These are phyloP conservation scores for Penicillium sp. DNA, from an alignment of 2,329 filamentous ascomycete genomes.

Conservation along the genomic window DNA sequence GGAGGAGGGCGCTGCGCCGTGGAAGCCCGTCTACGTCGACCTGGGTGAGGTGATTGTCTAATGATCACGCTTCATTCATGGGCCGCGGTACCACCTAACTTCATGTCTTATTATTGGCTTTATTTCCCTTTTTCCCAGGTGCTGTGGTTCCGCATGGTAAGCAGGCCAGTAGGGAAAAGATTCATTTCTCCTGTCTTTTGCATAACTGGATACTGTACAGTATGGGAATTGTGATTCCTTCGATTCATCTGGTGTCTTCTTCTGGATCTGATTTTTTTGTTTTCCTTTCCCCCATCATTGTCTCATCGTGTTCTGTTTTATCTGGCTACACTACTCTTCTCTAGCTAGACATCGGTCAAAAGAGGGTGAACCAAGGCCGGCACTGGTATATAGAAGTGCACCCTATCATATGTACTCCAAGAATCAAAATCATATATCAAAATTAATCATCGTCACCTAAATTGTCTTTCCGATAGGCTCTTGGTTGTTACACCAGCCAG, in stretches of 20 bases:
- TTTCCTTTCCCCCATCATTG: conserved; percentile 4
- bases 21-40: conserved; percentile 66
- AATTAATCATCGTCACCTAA: not conserved
- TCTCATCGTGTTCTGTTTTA: conserved; percentile 8
- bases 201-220: conserved; percentile 38
- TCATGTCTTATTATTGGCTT: conserved; percentile 21
- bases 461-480: no score
- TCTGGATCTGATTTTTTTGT: conserved; percentile 18
- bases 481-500: no score
- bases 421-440: conserved; percentile 11
- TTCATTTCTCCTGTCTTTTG: conserved; percentile 24
- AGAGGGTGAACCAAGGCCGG: conserved; percentile 7
- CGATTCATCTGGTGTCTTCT: conserved; percentile 32
- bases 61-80: conserved; percentile 15
- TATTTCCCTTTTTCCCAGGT: conserved; percentile 26
- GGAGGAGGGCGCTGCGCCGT: conserved; percentile 56
- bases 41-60: conserved; percentile 63
- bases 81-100: conserved; percentile 17
- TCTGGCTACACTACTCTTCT: conserved; percentile 16
- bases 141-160: conserved; percentile 26
- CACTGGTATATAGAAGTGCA: conserved; percentile 19
- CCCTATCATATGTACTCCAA: conserved; percentile 22
- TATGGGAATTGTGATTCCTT: conserved; percentile 35
- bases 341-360: conserved; percentile 16
- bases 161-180: conserved; percentile 19